Conservation (phyloP, 148 eudicot species). For the Gaultheria prostrata region DNA sequence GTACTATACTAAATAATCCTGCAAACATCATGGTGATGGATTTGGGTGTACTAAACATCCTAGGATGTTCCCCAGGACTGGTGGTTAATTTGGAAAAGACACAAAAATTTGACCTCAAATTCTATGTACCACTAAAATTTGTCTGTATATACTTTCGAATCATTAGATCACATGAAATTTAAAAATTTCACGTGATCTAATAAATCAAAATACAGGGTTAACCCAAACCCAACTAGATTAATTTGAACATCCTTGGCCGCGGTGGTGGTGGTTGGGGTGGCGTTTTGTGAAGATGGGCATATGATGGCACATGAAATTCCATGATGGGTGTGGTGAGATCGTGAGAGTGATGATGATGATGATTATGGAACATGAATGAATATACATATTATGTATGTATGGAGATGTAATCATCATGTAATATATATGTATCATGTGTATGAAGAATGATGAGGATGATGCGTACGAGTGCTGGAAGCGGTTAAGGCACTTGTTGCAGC, state of each 20-base stretch:
- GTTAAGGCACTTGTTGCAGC: conserved; percentile 49
- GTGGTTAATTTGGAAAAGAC: not conserved
- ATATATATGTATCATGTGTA: not conserved
- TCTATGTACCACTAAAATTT: not conserved
- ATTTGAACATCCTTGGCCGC: not conserved
- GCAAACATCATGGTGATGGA: not conserved
- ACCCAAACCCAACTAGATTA: not conserved
- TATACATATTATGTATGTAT: not conserved
- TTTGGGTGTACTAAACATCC: conserved; percentile 7
- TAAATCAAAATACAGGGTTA: not conserved
- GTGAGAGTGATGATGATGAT: not conserved
- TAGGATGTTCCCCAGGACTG: conserved; percentile 1
- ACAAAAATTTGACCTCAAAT: not conserved
- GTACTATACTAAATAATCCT: not conserved
- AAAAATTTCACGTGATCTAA: not conserved
- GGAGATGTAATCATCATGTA: not conserved
- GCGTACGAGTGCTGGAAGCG: conserved; percentile 74
- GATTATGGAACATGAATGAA: too few relatives aligned
- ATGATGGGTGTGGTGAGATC: conserved; percentile 4
- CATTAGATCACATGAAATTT: not conserved
- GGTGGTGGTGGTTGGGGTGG: conserved; percentile 10
- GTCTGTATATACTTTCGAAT: not conserved
- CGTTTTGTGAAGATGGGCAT: conserved; percentile 9
- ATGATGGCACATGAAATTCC: not conserved
- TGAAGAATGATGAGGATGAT: not conserved